Evolutionary conservation across 768 basidiomycete species (phyloP).

Genomic region (Mycena chlorophos): DNA sequence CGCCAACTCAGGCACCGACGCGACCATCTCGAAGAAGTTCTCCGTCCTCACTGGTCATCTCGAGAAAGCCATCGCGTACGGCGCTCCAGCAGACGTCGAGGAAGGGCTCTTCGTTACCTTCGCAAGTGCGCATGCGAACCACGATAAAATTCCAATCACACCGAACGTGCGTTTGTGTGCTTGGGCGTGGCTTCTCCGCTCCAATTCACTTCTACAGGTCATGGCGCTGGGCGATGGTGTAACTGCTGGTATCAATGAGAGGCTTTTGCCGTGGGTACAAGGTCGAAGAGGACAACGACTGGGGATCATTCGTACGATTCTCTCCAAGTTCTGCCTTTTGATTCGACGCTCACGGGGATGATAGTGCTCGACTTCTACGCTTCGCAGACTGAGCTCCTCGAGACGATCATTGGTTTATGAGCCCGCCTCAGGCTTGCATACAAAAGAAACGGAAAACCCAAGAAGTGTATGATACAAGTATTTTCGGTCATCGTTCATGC

Average conservation of each 20-base stretch:
- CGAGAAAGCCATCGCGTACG: conserved; percentile 4
- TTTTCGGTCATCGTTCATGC: too few species aligned
- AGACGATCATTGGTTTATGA: conserved; percentile 16
- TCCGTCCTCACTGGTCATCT: conserved; percentile 8
- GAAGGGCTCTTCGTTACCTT: conserved; percentile 17
- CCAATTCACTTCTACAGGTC: conserved; percentile 6
- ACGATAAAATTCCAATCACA: conserved; percentile 6
- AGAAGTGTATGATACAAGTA: too few species aligned
- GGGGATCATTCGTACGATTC: conserved; percentile 13
- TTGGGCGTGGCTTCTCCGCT: not conserved
- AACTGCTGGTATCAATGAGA: conserved; percentile 17
- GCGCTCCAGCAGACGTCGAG: not conserved
- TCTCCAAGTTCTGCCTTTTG: not conserved
- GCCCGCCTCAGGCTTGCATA: too few species aligned
- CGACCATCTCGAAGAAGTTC: conserved; percentile 17
- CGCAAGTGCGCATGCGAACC: conserved; percentile 13
- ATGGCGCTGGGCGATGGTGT: conserved; percentile 13
- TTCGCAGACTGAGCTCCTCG: conserved; percentile 12
- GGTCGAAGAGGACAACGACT: conserved; percentile 7
- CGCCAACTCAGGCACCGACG: conserved; percentile 11
- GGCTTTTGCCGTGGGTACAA: conserved; percentile 12
- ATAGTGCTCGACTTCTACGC: conserved; percentile 22
- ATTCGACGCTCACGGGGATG: not conserved
- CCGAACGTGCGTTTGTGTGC: conserved; percentile 17
- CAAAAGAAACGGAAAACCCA: too few species aligned